Base-by-base conservation (phyloP, 371 early-diverging fungal species). In the Apophysomyces variabilis region DNA sequence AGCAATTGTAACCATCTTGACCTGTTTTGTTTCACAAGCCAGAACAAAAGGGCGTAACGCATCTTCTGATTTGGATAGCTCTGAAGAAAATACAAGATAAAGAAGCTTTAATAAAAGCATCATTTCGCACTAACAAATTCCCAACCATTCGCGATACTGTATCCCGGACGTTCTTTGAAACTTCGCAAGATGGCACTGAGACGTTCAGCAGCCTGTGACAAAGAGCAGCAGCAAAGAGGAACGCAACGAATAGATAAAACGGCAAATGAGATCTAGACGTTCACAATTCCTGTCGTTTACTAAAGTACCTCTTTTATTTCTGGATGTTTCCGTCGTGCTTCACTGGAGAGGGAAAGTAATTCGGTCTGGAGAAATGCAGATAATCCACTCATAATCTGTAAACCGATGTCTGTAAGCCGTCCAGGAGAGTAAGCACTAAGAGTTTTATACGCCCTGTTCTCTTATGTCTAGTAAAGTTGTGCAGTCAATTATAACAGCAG, bases 301-400 rank as follows among this genome's bases (percentile, higher is more conserved):
- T 46, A 54, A 12, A 1, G 43, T 77, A 95, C 97, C 83, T 98
- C 98, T 83, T 97, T 97, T 38, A 98, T 92, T 66, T 96, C 95
- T 18, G 97, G 96, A 76, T 96, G 79, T 71, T 96, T 96, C 70
- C 92, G 85, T 62, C 91, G 83, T 4, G 96, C 92, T 75, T 97
- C 99, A 61, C 86, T 91, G 12, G 96, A 93, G 38, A 98, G 85
- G n/a, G 85, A 73, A 58, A 92, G 82, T 54, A 98, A 88, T 75
- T 98, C 99, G 26, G 89, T 86, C 62, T 91, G 89, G 38, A 98
- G 84, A 64, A 92, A 92, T 13, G 87, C 84, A 46, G 87, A 81
- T 47, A 90, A 73, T 14, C 84, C 82, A 57, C 83, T 83, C 87
- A 87, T 87, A 38, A 61, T 65, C n/a, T 58, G 58, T 11, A 13